phyloP scores from a whole-genome alignment of 2,329 filamentous ascomycete genomes.

The Sporothrix mexicana region DNA sequence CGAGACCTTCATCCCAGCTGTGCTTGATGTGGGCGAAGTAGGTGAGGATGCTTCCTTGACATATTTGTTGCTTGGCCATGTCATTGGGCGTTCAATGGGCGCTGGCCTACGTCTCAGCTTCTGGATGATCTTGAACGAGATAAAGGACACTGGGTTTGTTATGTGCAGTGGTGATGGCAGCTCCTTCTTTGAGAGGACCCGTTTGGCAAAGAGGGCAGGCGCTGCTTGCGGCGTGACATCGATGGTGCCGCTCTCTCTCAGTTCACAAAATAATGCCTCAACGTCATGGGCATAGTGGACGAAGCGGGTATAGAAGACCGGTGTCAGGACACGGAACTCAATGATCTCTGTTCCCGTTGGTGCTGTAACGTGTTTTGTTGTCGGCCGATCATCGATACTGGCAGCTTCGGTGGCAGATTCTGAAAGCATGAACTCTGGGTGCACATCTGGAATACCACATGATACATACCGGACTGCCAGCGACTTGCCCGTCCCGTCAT shows the following conservation, averaged over 20 bases:
- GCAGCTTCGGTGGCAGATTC: constrained; percentile 35
- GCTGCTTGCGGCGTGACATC: constrained; percentile 57
- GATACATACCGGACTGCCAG: constrained; percentile 61
- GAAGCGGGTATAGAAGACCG: constrained; percentile 70
- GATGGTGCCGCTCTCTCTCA: constrained; percentile 64
- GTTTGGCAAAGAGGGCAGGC: constrained; percentile 53
- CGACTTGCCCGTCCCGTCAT: background rate
- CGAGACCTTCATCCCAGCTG: constrained; percentile 40
- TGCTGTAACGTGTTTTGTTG: no score
- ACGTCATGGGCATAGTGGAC: constrained; percentile 66
- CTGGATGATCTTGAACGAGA: constrained; percentile 53
- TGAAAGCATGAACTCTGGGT: constrained; percentile 50
- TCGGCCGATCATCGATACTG: background rate
- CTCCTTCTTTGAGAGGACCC: constrained; percentile 50
- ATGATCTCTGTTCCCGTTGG: constrained; percentile 46
- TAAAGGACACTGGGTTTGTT: constrained; percentile 41
- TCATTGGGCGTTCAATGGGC: constrained; percentile 50
- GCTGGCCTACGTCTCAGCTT: constrained; percentile 51
- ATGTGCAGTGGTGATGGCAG: constrained; percentile 44
- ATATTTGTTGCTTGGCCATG: constrained; percentile 34
- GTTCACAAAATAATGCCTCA: constrained; percentile 66
- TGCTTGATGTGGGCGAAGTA: background rate
- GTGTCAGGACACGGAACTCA: constrained; percentile 65
- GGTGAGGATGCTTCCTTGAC: background rate
- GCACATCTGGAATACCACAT: constrained; percentile 51